phyloP scores from a whole-genome alignment of 805 yeast species.

The Saccharomycodes ludwigii region DNA sequence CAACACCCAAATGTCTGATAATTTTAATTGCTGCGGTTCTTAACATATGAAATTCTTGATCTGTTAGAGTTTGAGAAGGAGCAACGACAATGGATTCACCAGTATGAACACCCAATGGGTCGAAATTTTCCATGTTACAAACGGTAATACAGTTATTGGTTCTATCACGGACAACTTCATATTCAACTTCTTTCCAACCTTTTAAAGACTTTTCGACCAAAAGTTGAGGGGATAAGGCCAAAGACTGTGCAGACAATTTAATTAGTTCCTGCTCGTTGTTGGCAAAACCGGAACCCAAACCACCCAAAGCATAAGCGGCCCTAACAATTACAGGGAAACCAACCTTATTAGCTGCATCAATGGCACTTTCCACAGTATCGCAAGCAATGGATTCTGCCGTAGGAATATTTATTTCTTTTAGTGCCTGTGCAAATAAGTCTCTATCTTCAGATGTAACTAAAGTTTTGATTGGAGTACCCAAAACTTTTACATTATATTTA shows the following conservation, averaged over 20 bases:
- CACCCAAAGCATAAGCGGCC: constrained; percentile 96
- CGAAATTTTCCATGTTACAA: constrained; percentile 98
- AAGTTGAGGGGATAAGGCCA: constrained; percentile 93
- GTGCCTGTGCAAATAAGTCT: constrained; percentile 86
- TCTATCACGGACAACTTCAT: constrained; percentile 97
- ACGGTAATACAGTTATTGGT: constrained; percentile 96
- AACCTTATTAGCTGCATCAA: constrained; percentile 70
- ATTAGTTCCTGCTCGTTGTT: constrained; percentile 73
- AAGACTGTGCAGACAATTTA: constrained; percentile 78
- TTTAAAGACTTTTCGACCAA: constrained; percentile 93
- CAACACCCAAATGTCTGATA: constrained; percentile 94
- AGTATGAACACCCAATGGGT: constrained; percentile 96
- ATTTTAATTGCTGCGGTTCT: constrained; percentile 96
- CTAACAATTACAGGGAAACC: constrained; percentile 94
- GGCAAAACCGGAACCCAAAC: constrained; percentile 96
- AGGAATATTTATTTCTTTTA: constrained; percentile 91
- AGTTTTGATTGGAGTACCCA: constrained; percentile 95
- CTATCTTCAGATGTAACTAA: constrained; percentile 97
- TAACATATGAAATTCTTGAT: constrained; percentile 95
- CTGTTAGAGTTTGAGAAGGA: constrained; percentile 94
- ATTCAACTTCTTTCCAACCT: constrained; percentile 99
- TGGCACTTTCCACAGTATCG: constrained; percentile 65
- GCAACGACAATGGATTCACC: constrained; percentile 99
- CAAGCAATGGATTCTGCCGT: constrained; percentile 93
- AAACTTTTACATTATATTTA: constrained; percentile 52